Evolutionary conservation across 2,329 filamentous ascomycete genomes (phyloP).

Genomic region (Colletotrichum liriopes): DNA sequence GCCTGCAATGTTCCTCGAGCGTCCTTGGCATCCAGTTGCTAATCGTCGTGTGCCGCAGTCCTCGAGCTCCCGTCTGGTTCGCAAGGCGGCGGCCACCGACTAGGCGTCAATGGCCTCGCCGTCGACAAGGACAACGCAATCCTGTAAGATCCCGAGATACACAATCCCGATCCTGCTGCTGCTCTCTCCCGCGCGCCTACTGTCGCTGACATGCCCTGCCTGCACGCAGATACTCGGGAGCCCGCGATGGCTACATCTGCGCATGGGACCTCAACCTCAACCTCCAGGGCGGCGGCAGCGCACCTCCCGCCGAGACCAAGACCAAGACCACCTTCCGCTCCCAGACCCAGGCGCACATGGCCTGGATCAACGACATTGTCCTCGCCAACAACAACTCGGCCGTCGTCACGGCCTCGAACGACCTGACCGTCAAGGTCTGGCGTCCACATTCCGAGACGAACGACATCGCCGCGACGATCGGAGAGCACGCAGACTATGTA

Average conservation of each 20-base stretch:
- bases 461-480: slow-evolving; percentile 83
- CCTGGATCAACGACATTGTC: slow-evolving; percentile 96
- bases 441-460: slow-evolving; percentile 74
- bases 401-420: slow-evolving; percentile 92
- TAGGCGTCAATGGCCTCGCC: slow-evolving; percentile 95
- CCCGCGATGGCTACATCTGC: slow-evolving; percentile 95
- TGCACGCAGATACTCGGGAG: slow-evolving; percentile 86
- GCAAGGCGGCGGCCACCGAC: slow-evolving; percentile 83
- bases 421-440: slow-evolving; percentile 94
- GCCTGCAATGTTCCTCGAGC: slow-evolving; percentile 11
- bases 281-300: slow-evolving; percentile 58
- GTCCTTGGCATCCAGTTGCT: slow-evolving; percentile 15
- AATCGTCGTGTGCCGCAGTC: slow-evolving; percentile 58
- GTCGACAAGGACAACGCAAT: slow-evolving; percentile 88
- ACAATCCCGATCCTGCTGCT: slow-evolving; percentile 35
- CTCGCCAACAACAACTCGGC: slow-evolving; percentile 84
- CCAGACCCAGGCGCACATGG: slow-evolving; percentile 84
- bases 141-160: slow-evolving; percentile 73
- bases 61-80: slow-evolving; percentile 70
- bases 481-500: slow-evolving; percentile 95
- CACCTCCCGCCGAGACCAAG: slow-evolving; percentile 52
- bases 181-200: background rate
- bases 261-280: slow-evolving; percentile 92
- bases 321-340: slow-evolving; percentile 69
- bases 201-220: slow-evolving; percentile 11